Conservation (phyloP, 495 filamentous ascomycete genomes). For the Ramalina peruviana region DNA sequence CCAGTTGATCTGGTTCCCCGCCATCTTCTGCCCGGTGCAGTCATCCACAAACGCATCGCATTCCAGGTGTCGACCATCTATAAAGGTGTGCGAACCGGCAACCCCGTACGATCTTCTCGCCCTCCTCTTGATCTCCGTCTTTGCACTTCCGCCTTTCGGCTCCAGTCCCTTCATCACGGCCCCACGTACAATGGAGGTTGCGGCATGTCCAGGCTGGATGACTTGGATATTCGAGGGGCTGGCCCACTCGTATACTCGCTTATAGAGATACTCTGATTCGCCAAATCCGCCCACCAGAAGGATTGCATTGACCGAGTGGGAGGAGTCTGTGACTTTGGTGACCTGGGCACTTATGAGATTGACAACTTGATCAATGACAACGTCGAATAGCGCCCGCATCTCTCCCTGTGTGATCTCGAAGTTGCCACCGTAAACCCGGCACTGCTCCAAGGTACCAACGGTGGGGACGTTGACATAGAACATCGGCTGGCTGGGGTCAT, state of each 20-base stretch:
- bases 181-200: background rate
- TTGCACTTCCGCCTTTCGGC: background rate
- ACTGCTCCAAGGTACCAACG: background rate
- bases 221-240: background rate
- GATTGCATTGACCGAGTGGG: slow-evolving; percentile 34
- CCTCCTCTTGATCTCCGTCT: background rate
- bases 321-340: slow-evolving; percentile 16
- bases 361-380: slow-evolving; percentile 43
- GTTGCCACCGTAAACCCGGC: background rate
- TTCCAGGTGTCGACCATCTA: background rate
- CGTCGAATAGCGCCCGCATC: slow-evolving; percentile 39
- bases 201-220: background rate
- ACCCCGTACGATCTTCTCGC: background rate
- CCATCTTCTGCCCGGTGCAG: slow-evolving; percentile 4
- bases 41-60: background rate
- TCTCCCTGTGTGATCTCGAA: slow-evolving; percentile 20
- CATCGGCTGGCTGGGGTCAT: background rate
- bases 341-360: slow-evolving; percentile 46
- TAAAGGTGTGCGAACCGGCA: background rate
- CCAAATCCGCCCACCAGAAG: slow-evolving; percentile 59
- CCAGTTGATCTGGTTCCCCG: slow-evolving; percentile 7
- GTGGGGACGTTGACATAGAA: background rate
- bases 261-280: slow-evolving; percentile 47
- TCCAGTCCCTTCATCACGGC: slow-evolving; percentile 2
- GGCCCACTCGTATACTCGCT: slow-evolving; percentile 27